A percentile compares a stretch with the other conserved stretches of the same genome.
phyloP scores from a whole-genome alignment of 2,329 filamentous ascomycete species.

The Colletotrichum tamarilloi region DNA sequence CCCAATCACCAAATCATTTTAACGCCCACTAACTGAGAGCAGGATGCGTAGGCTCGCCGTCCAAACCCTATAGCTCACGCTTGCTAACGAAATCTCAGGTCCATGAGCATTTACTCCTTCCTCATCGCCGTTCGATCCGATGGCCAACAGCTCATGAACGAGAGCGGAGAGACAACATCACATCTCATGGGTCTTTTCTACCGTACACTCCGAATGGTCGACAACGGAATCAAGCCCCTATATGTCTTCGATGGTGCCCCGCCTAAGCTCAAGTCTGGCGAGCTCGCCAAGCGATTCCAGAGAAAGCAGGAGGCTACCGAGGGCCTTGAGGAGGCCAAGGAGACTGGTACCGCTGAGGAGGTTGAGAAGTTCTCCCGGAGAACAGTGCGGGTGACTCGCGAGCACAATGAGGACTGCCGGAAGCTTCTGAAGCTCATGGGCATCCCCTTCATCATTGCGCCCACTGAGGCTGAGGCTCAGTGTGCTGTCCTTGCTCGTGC shows the following conservation, averaged over 20 bases:
- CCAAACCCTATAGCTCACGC: not conserved
- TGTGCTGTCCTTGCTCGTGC: constrained; percentile 90
- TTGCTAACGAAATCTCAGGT: constrained; percentile 59
- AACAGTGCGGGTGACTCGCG: constrained; percentile 93
- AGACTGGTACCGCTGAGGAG: constrained; percentile 96
- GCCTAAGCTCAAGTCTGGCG: constrained; percentile 96
- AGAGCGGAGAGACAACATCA: constrained; percentile 95
- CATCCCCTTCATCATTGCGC: constrained; percentile 92
- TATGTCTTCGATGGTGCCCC: constrained; percentile 98
- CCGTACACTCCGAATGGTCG: constrained; percentile 95
- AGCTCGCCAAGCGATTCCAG: constrained; percentile 95
- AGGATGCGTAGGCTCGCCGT: constrained; percentile 66
- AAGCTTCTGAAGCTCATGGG: constrained; percentile 93
- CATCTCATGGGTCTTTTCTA: constrained; percentile 99
- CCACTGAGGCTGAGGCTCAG: constrained; percentile 97
- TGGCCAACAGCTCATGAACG: constrained; percentile 94
- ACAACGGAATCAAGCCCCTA: constrained; percentile 98
- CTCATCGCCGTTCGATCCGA: constrained; percentile 97
- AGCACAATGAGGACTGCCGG: constrained; percentile 97
- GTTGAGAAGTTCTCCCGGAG: constrained; percentile 96
- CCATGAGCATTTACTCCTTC: constrained; percentile 99
- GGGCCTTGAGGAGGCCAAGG: constrained; percentile 92
- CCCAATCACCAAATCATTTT: not conserved
- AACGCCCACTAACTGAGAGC: not conserved
- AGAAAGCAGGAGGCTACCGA: constrained; percentile 94